Base-by-base conservation (phyloP, 257 asterid species). In the Echites panduratus region DNA sequence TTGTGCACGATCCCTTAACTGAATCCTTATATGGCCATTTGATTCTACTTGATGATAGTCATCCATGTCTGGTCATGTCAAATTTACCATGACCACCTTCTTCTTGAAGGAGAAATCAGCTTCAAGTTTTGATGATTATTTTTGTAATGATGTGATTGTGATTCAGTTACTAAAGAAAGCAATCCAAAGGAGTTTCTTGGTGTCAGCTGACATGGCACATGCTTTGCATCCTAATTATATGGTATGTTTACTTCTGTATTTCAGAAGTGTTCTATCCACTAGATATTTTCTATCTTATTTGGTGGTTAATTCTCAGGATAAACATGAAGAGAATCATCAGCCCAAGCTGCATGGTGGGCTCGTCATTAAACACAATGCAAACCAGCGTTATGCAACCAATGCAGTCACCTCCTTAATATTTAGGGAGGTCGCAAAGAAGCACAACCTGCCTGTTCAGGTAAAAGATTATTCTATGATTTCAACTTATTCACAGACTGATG, bases 181-280 rank as follows among this genome's bases (percentile, higher is more conserved):
- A 40, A 87, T 90, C 77, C 99, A 95, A 78, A 89, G 73, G 89
- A 95, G 99, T 80, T 92, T 92, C 76, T 82, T 95, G 38, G 92
- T 95, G 20, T 95, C 99, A 26, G 99, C 99, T 66, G 99, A 95
- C 80, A 95, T 95, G 99, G 99, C 99, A 41, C 99, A 95, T 78
- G 98, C 97, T 59, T 77, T 92, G 83, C 99, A 92, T 81, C 99
- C 99, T 16, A 92, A 95, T 79, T 95, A 90, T 73, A 82, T 86
- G 94, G 98, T 95, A 85, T n/a, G 78, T 44, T 45, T 35, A 24
- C 45, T 27, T 35, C 78, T 62, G 10, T 2, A 45, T 57, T 72
- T 65, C 26, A 47, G n/a, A 3, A 10, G 19, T n/a, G 97, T 47
- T 29, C 24, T 45, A 14, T 20, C 45, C 70, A n/a, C 27, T 67